phyloP scores from a whole-genome alignment of 805 yeast genomes.

The Candida vaughaniae region DNA sequence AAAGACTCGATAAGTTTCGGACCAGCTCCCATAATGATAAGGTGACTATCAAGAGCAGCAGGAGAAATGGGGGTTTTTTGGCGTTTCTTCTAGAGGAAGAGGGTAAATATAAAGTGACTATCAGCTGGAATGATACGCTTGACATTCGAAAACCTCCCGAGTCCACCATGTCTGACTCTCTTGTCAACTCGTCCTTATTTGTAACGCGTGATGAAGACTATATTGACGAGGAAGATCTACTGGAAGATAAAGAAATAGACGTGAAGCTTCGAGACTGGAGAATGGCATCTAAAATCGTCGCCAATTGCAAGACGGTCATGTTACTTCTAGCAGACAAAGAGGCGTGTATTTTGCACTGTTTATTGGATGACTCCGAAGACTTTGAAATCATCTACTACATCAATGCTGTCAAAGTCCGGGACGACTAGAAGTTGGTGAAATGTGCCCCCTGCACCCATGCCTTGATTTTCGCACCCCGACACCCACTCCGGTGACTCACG shows the following conservation, averaged over 20 bases:
- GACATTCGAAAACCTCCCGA: constrained; percentile 39
- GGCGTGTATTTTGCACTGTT: constrained; percentile 65
- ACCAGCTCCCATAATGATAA: constrained; percentile 40
- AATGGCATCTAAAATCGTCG: constrained; percentile 59
- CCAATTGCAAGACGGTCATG: constrained; percentile 59
- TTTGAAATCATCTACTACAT: constrained; percentile 67
- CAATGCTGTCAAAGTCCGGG: too few relatives aligned
- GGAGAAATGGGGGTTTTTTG: constrained; percentile 45
- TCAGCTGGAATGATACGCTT: constrained; percentile 58
- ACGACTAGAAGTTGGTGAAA: too few relatives aligned
- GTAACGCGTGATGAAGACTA: constrained; percentile 1
- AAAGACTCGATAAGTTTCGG: constrained; percentile 65
- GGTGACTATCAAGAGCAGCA: constrained; percentile 50
- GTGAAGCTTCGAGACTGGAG: constrained; percentile 68
- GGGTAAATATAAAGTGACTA: constrained; percentile 48
- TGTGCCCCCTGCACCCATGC: too few relatives aligned
- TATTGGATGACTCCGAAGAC: constrained; percentile 60
- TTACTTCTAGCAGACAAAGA: constrained; percentile 56
- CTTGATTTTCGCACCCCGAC: too few relatives aligned
- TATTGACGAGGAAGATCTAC: constrained; percentile 8
- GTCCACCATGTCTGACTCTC: constrained; percentile 1
- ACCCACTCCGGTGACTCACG: too few relatives aligned
- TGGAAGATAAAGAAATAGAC: constrained; percentile 43
- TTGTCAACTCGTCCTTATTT: constrained; percentile 1
- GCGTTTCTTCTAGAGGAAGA: constrained; percentile 56